Base-by-base conservation (phyloP, 495 filamentous ascomycete genomes). In the Penicillium canescens region DNA sequence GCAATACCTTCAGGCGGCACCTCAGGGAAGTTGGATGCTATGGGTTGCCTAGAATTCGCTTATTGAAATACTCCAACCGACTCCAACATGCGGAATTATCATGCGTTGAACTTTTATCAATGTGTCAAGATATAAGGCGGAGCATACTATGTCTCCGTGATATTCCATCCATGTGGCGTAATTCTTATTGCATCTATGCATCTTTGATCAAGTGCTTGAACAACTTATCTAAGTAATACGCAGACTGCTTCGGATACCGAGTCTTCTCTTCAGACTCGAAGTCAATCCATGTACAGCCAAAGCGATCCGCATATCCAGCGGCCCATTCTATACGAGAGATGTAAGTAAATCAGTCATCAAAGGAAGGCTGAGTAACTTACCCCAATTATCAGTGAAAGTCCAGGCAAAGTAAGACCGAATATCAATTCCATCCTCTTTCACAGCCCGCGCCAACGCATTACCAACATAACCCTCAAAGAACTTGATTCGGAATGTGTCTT, bases 351-450 rank as follows among this genome's bases (percentile, higher is more conserved):
- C 56, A 37, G 45, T 6, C 3, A 24, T 18, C 13, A 40, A 7
- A 31, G 13, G 0, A 34, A 31, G 20, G 37, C 26, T 4, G 7
- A 5, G 9, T 3, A 18, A 66, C 60, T 51, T 60, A 68, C 59
- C 64, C 64, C 72, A 74, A 46, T 73, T 78, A 65, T 80, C 74
- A 28, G 72, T 69, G 21, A 80, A 72, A 1, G 69, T 75, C 77
- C 75, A 80, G 23, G 71, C 77, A 57, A 80, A 75, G 45, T 80
- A 80, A 18, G 73, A 74, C 26, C 68, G 62, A 40, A 80, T 70
- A 44, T 76, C 71, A 9, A 79, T 63, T 3, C 74, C 74, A 55
- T 71, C 71, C 43, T 78, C 72, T 24, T 70, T 63, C 23, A 72
- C 64, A 13, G 77, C 74, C 26, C 69, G 67, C 34, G 73, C 74